Percentiles rank a stretch among this genome's conserved stretches.
phyloP scores from a whole-genome alignment of 805 yeast genomes.

The Metschnikowia henanensis region DNA sequence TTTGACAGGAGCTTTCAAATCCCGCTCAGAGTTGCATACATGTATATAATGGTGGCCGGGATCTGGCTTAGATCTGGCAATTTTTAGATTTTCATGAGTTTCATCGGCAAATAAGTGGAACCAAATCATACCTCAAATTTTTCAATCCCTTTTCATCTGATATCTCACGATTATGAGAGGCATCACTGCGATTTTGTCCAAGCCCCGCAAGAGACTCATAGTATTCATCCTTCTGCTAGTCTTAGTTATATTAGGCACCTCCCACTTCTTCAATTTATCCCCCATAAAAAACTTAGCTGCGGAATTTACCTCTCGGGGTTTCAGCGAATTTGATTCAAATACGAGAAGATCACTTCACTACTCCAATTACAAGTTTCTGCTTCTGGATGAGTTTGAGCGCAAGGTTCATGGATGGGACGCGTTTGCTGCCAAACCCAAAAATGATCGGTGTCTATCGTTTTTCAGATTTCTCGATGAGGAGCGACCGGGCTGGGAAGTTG shows the following conservation, averaged over 20 bases:
- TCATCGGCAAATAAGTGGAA: too few relatives aligned
- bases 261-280: constrained; percentile 2
- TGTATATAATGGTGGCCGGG: not conserved
- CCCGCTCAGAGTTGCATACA: not conserved
- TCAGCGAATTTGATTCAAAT: constrained; percentile 4
- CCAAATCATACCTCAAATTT: not conserved
- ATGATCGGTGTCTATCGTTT: constrained; percentile 12
- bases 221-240: constrained; percentile 6
- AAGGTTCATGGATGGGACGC: constrained; percentile 13
- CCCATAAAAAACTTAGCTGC: not conserved
- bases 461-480: constrained; percentile 11
- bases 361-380: constrained; percentile 14
- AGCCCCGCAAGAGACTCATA: constrained; percentile 4
- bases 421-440: constrained; percentile 10
- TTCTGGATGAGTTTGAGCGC: constrained; percentile 9
- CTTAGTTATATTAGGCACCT: constrained; percentile 3
- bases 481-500: constrained; percentile 16
- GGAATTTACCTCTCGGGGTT: constrained; percentile 4
- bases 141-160: not conserved
- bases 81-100: too few relatives aligned
- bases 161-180: not conserved
- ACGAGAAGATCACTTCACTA: constrained; percentile 14
- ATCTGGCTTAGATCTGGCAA: too few relatives aligned
- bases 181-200: not conserved
- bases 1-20: not conserved